phyloP scores from a whole-genome alignment of 1,284 basidiomycete genomes.

The Singerocomus inundabilis region DNA sequence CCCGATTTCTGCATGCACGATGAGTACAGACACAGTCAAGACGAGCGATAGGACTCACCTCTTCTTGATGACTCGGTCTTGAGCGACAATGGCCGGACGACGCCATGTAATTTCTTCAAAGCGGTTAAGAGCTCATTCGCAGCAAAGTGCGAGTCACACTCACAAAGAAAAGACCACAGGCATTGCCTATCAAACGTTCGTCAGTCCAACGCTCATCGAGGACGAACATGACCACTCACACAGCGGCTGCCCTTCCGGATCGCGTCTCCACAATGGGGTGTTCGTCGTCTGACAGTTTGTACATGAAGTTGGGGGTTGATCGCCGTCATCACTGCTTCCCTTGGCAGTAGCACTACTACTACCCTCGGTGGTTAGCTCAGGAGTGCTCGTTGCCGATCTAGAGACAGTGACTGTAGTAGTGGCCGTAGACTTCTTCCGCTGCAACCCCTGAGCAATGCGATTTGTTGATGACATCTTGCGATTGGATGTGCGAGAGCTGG shows the following conservation, averaged over 20 bases:
- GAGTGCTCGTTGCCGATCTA: constrained; percentile 54
- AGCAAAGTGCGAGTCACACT: constrained; percentile 37
- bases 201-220: constrained; percentile 7
- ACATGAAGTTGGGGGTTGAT: constrained; percentile 76
- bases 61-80: constrained; percentile 99
- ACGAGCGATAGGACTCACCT: constrained; percentile 50
- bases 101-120: constrained; percentile 87
- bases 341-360: constrained; percentile 36
- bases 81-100: constrained; percentile 88
- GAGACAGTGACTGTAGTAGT: constrained; percentile 34
- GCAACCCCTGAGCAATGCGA: constrained; percentile 50
- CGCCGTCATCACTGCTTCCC: constrained; percentile 61
- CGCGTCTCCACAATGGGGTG: constrained; percentile 92
- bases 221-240: constrained; percentile 49
- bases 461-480: constrained; percentile 65
- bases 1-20: constrained; percentile 59
- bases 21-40: constrained; percentile 5
- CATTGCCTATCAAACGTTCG: constrained; percentile 54
- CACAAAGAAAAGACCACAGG: constrained; percentile 89
- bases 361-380: constrained; percentile 43
- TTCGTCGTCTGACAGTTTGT: constrained; percentile 96
- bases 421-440: constrained; percentile 50
- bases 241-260: constrained; percentile 92
- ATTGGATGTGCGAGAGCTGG: constrained; percentile 27
- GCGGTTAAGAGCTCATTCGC: constrained; percentile 16